Evolutionary conservation across 305 asterid species (phyloP).

Genomic region (Plantago coronopus): DNA sequence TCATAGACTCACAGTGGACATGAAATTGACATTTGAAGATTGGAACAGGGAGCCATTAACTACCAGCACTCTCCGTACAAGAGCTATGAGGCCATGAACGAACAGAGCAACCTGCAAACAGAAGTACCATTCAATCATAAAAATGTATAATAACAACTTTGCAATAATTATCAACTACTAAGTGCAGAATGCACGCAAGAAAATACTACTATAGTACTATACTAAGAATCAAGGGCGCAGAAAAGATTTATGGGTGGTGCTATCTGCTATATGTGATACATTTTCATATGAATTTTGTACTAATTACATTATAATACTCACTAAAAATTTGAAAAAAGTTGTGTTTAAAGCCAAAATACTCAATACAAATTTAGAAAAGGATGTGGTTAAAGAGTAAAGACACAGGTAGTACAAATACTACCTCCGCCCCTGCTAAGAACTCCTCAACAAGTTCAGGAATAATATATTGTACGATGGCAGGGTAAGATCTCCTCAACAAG

Average conservation of each 20-base stretch:
- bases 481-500: conserved; percentile 65
- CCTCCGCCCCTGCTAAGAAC: too few species aligned
- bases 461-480: conserved; percentile 56
- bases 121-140: conserved; percentile 10
- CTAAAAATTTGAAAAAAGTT: too few species aligned
- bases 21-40: conserved; percentile 37
- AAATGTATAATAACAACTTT: conserved; percentile 14
- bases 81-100: conserved; percentile 47
- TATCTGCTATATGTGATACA: too few species aligned
- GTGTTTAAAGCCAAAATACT: too few species aligned
- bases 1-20: conserved; percentile 49
- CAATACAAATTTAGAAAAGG: too few species aligned
- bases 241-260: too few species aligned
- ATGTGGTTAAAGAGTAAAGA: too few species aligned
- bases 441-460: conserved; percentile 7
- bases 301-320: too few species aligned
- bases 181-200: conserved; percentile 16
- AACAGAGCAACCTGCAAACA: conserved; percentile 70
- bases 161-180: conserved; percentile 12
- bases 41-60: conserved; percentile 59
- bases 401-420: too few species aligned
- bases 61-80: conserved; percentile 67
- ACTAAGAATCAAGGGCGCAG: too few species aligned
- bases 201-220: too few species aligned
- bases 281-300: too few species aligned